These are phyloP conservation scores for Venturia carpophila DNA, from an alignment of 2,329 filamentous ascomycete genomes.

Conservation along the genomic window DNA sequence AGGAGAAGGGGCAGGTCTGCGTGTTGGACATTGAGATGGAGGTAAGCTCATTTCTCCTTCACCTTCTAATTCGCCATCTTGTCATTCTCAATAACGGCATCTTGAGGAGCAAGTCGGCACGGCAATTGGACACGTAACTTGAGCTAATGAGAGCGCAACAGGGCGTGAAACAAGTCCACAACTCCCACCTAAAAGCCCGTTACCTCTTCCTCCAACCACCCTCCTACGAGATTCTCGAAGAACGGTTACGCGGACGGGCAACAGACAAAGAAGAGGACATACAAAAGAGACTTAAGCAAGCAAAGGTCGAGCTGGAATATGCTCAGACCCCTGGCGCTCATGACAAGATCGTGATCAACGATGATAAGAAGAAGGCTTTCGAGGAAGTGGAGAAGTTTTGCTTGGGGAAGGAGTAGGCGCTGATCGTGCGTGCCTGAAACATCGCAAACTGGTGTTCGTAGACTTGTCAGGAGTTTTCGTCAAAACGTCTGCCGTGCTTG, in stretches of 20 bases:
- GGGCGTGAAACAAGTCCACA: constrained; percentile 88
- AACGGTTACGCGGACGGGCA: constrained; percentile 39
- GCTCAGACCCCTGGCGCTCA: constrained; percentile 38
- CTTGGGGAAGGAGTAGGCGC: constrained; percentile 15
- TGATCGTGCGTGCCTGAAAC: too few relatives aligned
- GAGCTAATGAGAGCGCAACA: constrained; percentile 29
- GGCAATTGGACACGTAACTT: constrained; percentile 6
- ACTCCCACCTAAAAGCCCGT: constrained; percentile 52
- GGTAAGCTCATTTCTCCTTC: constrained; percentile 38
- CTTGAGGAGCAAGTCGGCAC: not conserved
- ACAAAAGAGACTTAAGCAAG: constrained; percentile 40
- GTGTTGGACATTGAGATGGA: constrained; percentile 97
- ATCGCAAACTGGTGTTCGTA: too few relatives aligned
- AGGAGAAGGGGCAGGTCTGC: constrained; percentile 62
- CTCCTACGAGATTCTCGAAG: constrained; percentile 63
- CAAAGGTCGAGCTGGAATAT: constrained; percentile 38
- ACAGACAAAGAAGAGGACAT: constrained; percentile 43
- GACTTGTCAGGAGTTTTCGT: not conserved
- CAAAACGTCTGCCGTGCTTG: too few relatives aligned
- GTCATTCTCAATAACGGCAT: not conserved
- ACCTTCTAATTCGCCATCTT: not conserved
- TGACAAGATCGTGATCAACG: constrained; percentile 46
- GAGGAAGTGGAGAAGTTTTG: constrained; percentile 41
- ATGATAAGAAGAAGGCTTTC: constrained; percentile 44
- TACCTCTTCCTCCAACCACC: constrained; percentile 84